These are phyloP conservation scores for Pseudoscleropodium purum DNA, from an alignment of 225 moss, liverwort and hornwort species.

Conservation along the genomic window DNA sequence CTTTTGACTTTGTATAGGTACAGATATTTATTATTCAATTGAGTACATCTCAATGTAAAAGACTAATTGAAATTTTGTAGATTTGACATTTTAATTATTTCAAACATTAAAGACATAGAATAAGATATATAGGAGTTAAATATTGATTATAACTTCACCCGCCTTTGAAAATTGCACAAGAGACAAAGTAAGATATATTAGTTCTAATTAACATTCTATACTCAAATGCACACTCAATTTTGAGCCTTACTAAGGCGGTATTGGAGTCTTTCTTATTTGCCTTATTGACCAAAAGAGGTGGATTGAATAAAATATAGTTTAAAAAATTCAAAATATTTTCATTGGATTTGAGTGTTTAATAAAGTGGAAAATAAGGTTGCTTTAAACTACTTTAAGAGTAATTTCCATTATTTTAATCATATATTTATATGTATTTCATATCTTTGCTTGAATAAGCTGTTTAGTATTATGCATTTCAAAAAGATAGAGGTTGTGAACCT, in stretches of 20 bases:
- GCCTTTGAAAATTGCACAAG: background rate
- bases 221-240: background rate
- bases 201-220: background rate
- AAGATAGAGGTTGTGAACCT: background rate
- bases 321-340: background rate
- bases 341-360: background rate
- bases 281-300: background rate
- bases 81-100: background rate
- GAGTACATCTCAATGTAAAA: no score
- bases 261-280: background rate
- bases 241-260: accelerated
- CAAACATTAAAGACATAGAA: background rate
- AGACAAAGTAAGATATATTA: background rate
- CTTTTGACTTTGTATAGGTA: no score
- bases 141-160: background rate
- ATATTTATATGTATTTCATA: background rate
- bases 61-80: background rate
- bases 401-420: no score
- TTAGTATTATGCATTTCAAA: background rate
- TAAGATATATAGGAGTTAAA: background rate
- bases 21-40: no score
- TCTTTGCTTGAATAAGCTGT: background rate
- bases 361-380: background rate
- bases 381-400: background rate
- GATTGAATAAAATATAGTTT: background rate